A percentile compares a stretch with the other conserved stretches of the same genome.
Evolutionary conservation across 2,329 filamentous ascomycete species (phyloP).

Genomic region (Chrysoporthe cubensis): DNA sequence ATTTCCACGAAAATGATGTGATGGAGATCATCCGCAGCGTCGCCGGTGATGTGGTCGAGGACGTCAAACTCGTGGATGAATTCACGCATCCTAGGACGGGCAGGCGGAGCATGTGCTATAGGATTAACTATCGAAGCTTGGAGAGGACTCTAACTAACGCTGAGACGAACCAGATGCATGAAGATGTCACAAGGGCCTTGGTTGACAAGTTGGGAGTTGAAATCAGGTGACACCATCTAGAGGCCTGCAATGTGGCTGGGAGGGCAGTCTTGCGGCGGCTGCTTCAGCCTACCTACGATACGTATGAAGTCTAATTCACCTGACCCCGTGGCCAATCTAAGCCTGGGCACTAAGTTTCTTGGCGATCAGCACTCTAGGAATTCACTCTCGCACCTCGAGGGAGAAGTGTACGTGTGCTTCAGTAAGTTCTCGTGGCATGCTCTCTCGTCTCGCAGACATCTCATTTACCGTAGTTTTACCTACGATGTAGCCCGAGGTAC

Average conservation of each 20-base stretch:
- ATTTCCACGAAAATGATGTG: slow-evolving; percentile 92
- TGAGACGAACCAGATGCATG: slow-evolving; percentile 79
- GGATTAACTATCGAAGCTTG: slow-evolving; percentile 90
- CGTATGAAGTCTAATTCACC: not conserved
- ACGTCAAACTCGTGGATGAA: slow-evolving; percentile 81
- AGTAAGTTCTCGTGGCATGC: not conserved
- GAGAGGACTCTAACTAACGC: slow-evolving; percentile 87
- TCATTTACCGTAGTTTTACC: not conserved
- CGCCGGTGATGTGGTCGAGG: slow-evolving; percentile 83
- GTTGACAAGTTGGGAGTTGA: slow-evolving; percentile 77
- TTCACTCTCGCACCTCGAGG: not conserved
- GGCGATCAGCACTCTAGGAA: not conserved
- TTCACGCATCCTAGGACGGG: slow-evolving; percentile 88
- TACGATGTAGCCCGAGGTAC: not conserved
- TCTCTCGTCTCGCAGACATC: not conserved
- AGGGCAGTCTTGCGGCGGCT: not conserved
- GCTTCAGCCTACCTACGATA: not conserved
- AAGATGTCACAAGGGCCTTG: slow-evolving; percentile 65
- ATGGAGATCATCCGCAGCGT: slow-evolving; percentile 92
- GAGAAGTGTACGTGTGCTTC: too few species aligned
- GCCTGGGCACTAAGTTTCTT: not conserved
- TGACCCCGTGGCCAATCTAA: not conserved
- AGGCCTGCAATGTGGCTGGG: not conserved
- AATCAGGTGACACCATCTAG: slow-evolving; percentile 57
- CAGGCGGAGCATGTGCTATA: slow-evolving; percentile 84